These are phyloP conservation scores for Xylaria sp. DNA, from an alignment of 2,329 filamentous ascomycete species.

Conservation along the genomic window DNA sequence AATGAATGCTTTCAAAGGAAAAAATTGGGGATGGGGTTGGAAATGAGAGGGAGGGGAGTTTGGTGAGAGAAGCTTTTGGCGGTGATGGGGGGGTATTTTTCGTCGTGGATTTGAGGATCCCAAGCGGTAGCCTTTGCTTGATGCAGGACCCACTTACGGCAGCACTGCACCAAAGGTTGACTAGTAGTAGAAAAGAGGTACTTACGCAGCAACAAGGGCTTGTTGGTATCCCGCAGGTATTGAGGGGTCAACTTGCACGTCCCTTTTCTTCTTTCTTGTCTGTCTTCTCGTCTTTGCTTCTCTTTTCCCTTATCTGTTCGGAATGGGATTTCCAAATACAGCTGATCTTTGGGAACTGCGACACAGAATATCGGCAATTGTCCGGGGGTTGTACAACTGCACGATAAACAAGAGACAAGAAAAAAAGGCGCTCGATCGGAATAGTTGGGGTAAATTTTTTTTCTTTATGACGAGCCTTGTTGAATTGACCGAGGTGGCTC, in stretches of 20 bases:
- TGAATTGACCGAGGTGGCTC: constrained; percentile 28
- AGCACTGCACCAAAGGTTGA: constrained; percentile 6
- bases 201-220: not conserved
- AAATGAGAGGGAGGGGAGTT: constrained; percentile 2
- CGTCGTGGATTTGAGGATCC: constrained; percentile 14
- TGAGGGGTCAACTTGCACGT: not conserved
- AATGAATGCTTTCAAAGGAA: constrained; percentile 3
- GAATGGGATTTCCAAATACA: no score
- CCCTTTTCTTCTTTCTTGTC: not conserved
- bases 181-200: not conserved
- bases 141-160: constrained; percentile 14
- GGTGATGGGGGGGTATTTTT: constrained; percentile 20
- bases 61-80: constrained; percentile 16
- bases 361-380: not conserved
- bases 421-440: constrained; percentile 26
- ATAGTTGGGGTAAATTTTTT: constrained; percentile 40
- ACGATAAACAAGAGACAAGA: no score
- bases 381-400: no score
- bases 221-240: not conserved
- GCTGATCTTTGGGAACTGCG: no score
- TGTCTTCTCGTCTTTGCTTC: not conserved
- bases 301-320: not conserved
- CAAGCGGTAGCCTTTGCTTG: not conserved
- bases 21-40: constrained; percentile 7
- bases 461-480: constrained; percentile 27